Conservation (phyloP, 768 basidiomycete species). For the Psilocybe cyanescens region DNA sequence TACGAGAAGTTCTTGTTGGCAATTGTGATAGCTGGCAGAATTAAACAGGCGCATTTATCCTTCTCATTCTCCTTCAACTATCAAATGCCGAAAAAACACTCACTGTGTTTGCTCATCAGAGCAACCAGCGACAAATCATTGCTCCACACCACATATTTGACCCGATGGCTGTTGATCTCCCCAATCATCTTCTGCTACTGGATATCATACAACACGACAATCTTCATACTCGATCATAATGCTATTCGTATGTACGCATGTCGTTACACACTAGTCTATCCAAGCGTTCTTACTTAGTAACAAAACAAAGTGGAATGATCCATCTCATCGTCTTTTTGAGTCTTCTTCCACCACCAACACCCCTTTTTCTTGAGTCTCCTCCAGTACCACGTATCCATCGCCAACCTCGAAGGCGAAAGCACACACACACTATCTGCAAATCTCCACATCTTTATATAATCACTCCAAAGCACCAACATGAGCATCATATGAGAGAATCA, state of each 20-base stretch:
- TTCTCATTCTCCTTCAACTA: neutral
- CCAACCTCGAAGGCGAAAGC: no score
- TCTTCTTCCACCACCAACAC: no score
- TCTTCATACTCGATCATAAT: no score
- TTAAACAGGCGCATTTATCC: neutral
- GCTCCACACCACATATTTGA: conserved; percentile 98
- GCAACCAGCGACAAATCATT: conserved; percentile 88
- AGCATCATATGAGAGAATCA: no score
- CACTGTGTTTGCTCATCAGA: conserved; percentile 96
- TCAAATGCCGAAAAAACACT: conserved; percentile 35
- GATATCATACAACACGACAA: conserved; percentile 91
- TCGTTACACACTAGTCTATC: no score
- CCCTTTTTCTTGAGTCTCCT: no score
- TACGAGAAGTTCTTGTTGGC: conserved; percentile 95
- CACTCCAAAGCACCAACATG: conserved; percentile 27
- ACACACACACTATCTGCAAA: conserved; percentile 23
- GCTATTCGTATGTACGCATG: no score
- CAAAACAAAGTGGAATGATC: no score
- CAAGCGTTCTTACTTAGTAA: no score
- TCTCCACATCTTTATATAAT: conserved; percentile 55
- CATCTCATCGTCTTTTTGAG: no score
- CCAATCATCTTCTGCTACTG: conserved; percentile 95
- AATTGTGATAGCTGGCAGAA: conserved; percentile 85
- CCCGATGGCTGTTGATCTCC: conserved; percentile 93
- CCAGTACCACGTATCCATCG: no score